Percentiles rank a stretch among this genome's conserved stretches.
These are phyloP conservation scores for Lipomyces orientalis DNA, from an alignment of 805 yeast species.

Conservation along the genomic window DNA sequence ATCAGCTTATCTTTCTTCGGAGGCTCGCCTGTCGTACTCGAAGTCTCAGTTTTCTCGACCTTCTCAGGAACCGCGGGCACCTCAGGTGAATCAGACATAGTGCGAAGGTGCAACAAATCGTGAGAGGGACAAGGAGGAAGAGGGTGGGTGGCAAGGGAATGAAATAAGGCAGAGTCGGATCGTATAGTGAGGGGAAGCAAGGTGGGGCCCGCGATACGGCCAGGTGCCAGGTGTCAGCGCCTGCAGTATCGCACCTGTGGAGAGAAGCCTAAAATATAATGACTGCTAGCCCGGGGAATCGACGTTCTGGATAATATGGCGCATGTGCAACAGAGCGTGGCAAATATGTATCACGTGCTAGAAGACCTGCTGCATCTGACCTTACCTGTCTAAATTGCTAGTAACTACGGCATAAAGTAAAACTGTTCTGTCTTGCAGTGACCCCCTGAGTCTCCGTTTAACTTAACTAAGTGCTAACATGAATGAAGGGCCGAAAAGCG, in stretches of 20 bases:
- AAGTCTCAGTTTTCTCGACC: constrained; percentile 11
- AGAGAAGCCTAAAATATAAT: neutral
- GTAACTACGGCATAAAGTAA: too few relatives aligned
- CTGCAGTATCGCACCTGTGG: neutral
- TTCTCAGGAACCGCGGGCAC: neutral
- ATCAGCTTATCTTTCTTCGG: constrained; percentile 39
- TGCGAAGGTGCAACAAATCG: neutral
- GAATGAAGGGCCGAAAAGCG: too few relatives aligned
- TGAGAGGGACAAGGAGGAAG: neutral
- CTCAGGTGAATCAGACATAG: constrained; percentile 8
- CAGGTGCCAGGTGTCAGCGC: neutral
- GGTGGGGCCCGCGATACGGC: neutral
- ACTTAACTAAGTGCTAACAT: too few relatives aligned
- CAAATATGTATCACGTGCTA: neutral
- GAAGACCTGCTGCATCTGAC: too few relatives aligned
- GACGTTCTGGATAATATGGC: neutral
- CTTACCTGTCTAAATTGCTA: too few relatives aligned
- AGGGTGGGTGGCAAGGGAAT: neutral
- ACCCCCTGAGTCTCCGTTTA: too few relatives aligned
- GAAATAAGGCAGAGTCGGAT: neutral
- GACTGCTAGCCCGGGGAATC: neutral
- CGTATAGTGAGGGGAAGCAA: neutral
- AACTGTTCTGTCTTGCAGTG: too few relatives aligned
- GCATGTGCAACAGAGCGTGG: neutral
- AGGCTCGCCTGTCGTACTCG: constrained; percentile 4